Base-by-base conservation (phyloP, 1,284 basidiomycete species). In the Coniophora puteana region DNA sequence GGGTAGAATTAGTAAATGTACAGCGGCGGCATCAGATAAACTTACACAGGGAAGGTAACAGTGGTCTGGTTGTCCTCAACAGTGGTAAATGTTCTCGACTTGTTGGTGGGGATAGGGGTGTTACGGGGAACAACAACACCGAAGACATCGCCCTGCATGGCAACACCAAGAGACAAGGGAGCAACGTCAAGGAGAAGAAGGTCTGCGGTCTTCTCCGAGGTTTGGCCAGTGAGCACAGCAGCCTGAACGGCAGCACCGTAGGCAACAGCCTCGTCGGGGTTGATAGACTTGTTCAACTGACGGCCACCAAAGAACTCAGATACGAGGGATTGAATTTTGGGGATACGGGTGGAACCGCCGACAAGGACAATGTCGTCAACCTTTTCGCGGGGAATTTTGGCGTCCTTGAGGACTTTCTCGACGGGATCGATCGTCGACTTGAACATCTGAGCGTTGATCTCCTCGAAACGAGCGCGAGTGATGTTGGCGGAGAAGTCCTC, bases 281-380 rank as follows among this genome's bases (percentile, higher is more conserved):
- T 94, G 72, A 95, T 94, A 50, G 90, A 93, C 83, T 98, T 98
- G 89, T 98, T 99, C 63, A 96, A 74, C 68, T 95, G 89, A 61
- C 93, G 93, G 49, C 93, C 93, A 68, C 88, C 89, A 67, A 99
- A 99, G 82, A 85, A 93, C 66, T 99, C 95, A 50, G 94, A 98
- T 46, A 99, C 93, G 48, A 99, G 85, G 22, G 92, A 81, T 73
- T 98, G 95, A 57, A 99, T 91, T 79, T 98, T 98, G 59, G 95
- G 95, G 67, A 99, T 99, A 83, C 96, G 95, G 54, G 96, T 99
- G 43, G 96, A 99, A 55, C 96, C 94, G 77, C 96, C 95, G 55
- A 99, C 95, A 47, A 99, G 91, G 63, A 99, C 96, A 55, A 99
- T 98, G 59, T 99, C 95, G 65, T 99, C 90, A 53, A 98, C 93